Evolutionary conservation across 2,329 filamentous ascomycete species (phyloP).

Genomic region (Colletotrichum tropicale): DNA sequence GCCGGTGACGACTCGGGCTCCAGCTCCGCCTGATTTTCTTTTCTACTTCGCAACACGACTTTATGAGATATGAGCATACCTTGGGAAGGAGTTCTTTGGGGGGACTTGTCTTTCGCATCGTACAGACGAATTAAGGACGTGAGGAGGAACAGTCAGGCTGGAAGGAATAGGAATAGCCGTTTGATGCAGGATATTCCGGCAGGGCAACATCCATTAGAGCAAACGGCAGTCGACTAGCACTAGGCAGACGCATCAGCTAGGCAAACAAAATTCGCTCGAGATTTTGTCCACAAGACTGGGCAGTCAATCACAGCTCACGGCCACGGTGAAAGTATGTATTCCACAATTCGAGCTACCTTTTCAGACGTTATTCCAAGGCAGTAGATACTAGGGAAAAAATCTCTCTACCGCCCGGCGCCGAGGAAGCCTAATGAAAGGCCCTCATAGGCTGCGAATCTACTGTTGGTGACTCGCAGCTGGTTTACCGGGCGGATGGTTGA

Average conservation of each 20-base stretch:
- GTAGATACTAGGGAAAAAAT: slow-evolving; percentile 79
- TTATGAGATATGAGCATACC: neutral
- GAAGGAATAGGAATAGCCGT: neutral
- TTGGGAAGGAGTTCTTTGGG: neutral
- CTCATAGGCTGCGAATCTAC: slow-evolving; percentile 33
- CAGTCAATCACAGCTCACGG: neutral
- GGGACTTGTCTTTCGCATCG: neutral
- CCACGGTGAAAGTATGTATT: slow-evolving; percentile 55
- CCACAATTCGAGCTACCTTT: slow-evolving; percentile 85
- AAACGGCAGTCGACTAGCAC: neutral
- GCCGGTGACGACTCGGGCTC: neutral
- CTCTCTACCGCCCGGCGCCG: slow-evolving; percentile 65
- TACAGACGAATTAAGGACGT: neutral
- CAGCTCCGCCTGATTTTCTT: neutral
- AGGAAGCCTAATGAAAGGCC: slow-evolving; percentile 61
- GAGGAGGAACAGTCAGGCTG: neutral
- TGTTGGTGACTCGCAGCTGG: slow-evolving; percentile 26
- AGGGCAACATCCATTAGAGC: neutral
- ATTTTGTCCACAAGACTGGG: neutral
- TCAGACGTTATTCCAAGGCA: slow-evolving; percentile 81
- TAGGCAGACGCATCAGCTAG: no score
- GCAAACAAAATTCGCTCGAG: neutral
- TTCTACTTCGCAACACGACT: neutral
- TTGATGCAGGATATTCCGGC: neutral
- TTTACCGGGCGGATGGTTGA: slow-evolving; percentile 43